Conservation (phyloP, 257 asterid species). For the Capsicum chinense region DNA sequence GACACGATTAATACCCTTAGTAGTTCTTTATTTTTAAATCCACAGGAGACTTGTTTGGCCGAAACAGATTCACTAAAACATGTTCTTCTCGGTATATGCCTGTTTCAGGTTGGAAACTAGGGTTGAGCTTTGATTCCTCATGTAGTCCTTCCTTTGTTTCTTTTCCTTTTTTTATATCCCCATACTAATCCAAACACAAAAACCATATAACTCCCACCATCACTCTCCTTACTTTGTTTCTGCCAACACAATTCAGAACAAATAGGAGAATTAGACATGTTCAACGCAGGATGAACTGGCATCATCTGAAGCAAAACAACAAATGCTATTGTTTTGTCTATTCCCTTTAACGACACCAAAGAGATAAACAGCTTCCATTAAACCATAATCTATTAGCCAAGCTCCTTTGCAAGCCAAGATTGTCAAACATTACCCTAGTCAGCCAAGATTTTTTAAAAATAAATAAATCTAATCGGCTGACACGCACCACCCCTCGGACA, state of each 20-base stretch:
- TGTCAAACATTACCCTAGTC: neutral
- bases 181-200: neutral
- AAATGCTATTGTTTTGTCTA: neutral
- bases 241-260: neutral
- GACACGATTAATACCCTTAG: neutral
- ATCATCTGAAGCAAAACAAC: constrained; percentile 15
- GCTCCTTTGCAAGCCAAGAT: neutral
- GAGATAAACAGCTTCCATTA: neutral
- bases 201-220: neutral
- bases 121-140: neutral
- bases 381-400: neutral
- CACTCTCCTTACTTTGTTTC: neutral
- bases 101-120: neutral
- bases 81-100: neutral
- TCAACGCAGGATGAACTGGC: neutral
- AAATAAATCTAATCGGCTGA: neutral
- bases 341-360: neutral
- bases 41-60: neutral
- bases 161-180: neutral
- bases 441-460: neutral
- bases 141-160: neutral
- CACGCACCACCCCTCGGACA: neutral
- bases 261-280: constrained; percentile 1
- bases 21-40: neutral
- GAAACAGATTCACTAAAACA: neutral